phyloP scores from a whole-genome alignment of 179 eudicot species.

The Spinacia oleracea region DNA sequence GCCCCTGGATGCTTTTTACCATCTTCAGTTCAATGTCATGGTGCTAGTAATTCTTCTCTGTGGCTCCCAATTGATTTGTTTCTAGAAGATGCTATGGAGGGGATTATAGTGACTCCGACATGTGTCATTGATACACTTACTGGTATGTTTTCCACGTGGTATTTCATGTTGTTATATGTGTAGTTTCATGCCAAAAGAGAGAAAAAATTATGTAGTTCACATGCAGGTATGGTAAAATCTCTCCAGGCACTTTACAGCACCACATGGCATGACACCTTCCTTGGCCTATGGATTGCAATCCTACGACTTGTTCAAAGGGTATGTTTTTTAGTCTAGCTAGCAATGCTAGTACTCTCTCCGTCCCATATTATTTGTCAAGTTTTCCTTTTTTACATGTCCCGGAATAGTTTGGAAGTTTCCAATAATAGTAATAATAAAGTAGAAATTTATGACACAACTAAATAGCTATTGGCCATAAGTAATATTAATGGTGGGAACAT shows the following conservation, averaged over 20 bases:
- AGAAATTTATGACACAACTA: too few species aligned
- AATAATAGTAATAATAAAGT: too few species aligned
- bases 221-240: slow-evolving; percentile 67
- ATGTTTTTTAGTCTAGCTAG: slow-evolving; percentile 25
- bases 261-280: slow-evolving; percentile 84
- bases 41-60: slow-evolving; percentile 65
- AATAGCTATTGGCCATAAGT: not conserved
- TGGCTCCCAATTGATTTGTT: slow-evolving; percentile 91
- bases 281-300: slow-evolving; percentile 91
- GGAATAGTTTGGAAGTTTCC: not conserved
- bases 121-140: slow-evolving; percentile 82
- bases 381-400: not conserved
- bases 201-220: slow-evolving; percentile 6
- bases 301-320: slow-evolving; percentile 96
- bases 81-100: slow-evolving; percentile 93
- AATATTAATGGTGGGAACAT: not conserved
- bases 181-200: not conserved
- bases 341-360: not conserved
- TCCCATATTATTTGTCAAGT: not conserved
- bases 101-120: slow-evolving; percentile 60
- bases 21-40: slow-evolving; percentile 60
- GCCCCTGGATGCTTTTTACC: slow-evolving; percentile 55
- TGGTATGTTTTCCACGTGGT: slow-evolving; percentile 41
- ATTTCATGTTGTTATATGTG: not conserved
- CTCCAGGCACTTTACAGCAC: slow-evolving; percentile 77